phyloP scores from a whole-genome alignment of 1,139 yeast species.

The Saccharomyces hybrid region DNA sequence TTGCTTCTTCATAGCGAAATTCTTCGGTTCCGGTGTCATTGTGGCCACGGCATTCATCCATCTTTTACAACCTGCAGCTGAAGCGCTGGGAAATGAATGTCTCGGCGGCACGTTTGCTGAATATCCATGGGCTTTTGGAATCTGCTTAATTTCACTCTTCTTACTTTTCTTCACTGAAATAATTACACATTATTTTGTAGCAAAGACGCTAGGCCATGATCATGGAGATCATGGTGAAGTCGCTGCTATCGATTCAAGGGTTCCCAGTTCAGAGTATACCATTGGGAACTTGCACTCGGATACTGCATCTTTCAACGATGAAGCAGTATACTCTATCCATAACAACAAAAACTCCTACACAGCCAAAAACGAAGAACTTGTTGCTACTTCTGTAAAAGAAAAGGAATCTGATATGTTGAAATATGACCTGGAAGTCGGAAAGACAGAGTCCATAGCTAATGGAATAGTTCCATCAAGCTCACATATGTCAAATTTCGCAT shows the following conservation, averaged over 20 bases:
- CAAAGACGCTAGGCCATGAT: conserved; percentile 7
- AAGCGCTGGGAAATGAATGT: conserved; percentile 44
- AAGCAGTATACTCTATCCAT: neutral
- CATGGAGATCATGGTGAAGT: neutral
- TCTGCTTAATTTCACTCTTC: conserved; percentile 37
- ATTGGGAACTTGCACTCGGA: neutral
- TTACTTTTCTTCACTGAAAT: conserved; percentile 48
- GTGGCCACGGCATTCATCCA: conserved; percentile 84
- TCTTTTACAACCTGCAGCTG: conserved; percentile 68
- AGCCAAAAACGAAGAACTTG: neutral
- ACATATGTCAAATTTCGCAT: neutral
- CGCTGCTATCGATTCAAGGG: neutral
- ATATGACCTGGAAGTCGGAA: neutral
- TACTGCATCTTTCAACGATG: neutral
- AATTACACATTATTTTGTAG: conserved; percentile 42
- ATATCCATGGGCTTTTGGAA: conserved; percentile 47
- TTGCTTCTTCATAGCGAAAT: conserved; percentile 62
- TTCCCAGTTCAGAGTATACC: neutral
- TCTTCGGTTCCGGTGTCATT: conserved; percentile 88
- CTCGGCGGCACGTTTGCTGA: conserved; percentile 48
- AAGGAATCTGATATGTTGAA: neutral
- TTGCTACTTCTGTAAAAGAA: neutral
- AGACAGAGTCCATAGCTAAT: neutral
- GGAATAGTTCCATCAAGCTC: neutral
- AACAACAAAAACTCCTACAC: neutral